phyloP scores from a whole-genome alignment of 192 early-diverging fungal genomes.

The Podila epigama region DNA sequence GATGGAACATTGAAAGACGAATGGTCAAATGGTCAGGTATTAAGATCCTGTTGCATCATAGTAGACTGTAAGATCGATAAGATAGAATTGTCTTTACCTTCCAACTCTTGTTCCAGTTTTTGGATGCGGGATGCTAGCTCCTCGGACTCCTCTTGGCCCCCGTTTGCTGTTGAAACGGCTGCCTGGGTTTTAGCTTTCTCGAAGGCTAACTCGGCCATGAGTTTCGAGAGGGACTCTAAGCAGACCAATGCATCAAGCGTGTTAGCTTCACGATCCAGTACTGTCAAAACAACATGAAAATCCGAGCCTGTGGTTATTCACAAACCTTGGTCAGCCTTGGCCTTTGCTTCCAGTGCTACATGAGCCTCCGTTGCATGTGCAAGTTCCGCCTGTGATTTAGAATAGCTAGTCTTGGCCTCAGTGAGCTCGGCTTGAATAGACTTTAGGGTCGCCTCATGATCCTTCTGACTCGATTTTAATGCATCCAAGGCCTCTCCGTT shows the following conservation, averaged over 20 bases:
- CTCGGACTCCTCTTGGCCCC: background rate
- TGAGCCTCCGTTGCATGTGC: background rate
- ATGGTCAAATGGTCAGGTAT: too few relatives aligned
- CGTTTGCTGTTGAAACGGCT: background rate
- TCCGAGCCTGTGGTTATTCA: background rate
- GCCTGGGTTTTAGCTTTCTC: background rate
- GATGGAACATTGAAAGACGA: background rate
- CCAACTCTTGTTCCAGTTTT: constrained; percentile 14
- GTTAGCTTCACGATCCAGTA: too few relatives aligned
- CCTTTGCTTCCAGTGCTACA: constrained; percentile 10
- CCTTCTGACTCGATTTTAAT: constrained; percentile 7
- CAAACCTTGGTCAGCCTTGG: background rate
- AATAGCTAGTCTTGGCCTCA: constrained; percentile 1
- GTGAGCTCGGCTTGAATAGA: constrained; percentile 1
- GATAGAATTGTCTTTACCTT: constrained; percentile 17
- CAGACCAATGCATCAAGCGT: too few relatives aligned
- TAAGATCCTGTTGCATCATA: too few relatives aligned
- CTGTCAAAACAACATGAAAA: background rate
- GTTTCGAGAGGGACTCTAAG: constrained; percentile 3
- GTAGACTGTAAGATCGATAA: too few relatives aligned
- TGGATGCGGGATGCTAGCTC: constrained; percentile 13
- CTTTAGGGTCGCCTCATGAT: constrained; percentile 7
- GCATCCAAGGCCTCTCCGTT: background rate
- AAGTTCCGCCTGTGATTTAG: constrained; percentile 6
- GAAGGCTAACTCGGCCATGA: constrained; percentile 1